phyloP scores from a whole-genome alignment of 208 protist species.

The Acanthamoeba lenticulata region DNA sequence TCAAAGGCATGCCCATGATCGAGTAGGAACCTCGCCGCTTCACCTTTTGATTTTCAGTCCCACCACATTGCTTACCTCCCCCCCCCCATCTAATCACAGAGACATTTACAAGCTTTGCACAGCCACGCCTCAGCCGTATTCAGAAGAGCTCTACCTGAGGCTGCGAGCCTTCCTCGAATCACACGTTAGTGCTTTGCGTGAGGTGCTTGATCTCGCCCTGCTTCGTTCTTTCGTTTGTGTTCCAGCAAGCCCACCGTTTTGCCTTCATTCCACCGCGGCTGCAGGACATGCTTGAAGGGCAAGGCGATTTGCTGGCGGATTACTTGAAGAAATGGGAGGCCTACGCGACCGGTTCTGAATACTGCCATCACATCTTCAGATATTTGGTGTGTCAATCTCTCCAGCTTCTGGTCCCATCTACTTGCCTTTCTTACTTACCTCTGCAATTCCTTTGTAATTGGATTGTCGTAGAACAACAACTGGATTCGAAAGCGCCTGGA shows the following conservation, averaged over 20 bases:
- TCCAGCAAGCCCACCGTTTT: neutral
- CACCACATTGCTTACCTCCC: neutral
- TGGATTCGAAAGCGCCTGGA: slow-evolving; percentile 80
- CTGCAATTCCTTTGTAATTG: neutral
- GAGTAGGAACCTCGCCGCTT: slow-evolving; percentile 60
- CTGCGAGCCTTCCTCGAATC: slow-evolving; percentile 73
- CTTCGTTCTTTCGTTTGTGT: neutral
- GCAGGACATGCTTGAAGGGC: neutral
- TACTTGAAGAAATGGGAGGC: slow-evolving; percentile 79
- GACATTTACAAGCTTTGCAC: slow-evolving; percentile 26
- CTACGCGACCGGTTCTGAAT: slow-evolving; percentile 76
- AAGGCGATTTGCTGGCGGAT: slow-evolving; percentile 68
- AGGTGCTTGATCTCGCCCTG: neutral
- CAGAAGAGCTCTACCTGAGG: slow-evolving; percentile 78
- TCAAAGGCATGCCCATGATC: slow-evolving; percentile 62
- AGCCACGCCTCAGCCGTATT: slow-evolving; percentile 73
- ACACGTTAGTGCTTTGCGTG: slow-evolving; percentile 72
- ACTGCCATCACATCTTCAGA: slow-evolving; percentile 79
- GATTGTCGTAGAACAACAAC: slow-evolving; percentile 74
- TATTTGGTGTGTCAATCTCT: slow-evolving; percentile 55
- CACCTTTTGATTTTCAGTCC: slow-evolving; percentile 67
- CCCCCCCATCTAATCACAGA: neutral
- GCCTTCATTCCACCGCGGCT: neutral
- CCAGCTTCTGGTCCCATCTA: neutral
- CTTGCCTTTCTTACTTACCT: neutral